Base-by-base conservation (phyloP, 1,284 basidiomycete genomes). In the Cryptococcus hybrid region DNA sequence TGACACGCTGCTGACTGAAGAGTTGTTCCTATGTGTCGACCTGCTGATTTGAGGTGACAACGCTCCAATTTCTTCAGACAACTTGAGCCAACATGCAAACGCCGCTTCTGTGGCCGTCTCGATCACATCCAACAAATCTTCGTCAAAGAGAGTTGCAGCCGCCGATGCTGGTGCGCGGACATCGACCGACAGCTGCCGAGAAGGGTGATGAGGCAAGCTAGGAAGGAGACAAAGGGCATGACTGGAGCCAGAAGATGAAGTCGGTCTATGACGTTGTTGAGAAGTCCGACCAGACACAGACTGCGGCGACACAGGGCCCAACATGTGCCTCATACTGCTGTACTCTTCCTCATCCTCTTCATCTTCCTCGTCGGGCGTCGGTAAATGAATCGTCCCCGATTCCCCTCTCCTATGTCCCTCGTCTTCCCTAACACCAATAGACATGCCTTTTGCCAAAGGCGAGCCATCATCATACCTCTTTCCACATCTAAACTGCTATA, bases 401-500 rank as follows among this genome's bases (percentile, higher is more conserved):
- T 51, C 66, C 6, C 64, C 66, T 4, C 67, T 59, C 40, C 61
- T 57, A 47, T 68, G 65, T n/a, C 67, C 55, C 7, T 60, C 9
- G 39, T 51, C 44, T 40, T 55, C 50, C 39, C 15, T 11, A 36
- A 12, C 15, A 8, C 18, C 36, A 40, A 39, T 36, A 55, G 47
- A 11, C 24, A 50, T 15, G 54, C 46, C 52, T 58, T 46, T 36
- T 53, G 47, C 35, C 38, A 52, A 55, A 3, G 73, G 70, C 5
- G 78, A 76, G 1, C 90, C 62, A 95, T 79, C 54, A 84, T 81
- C 75, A 87, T 90, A 40, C 92, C 92, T 55, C 90, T 85, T 73
- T 94, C 87, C 1, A 96, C 88, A 72, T 96, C 92, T 70, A 91
- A 89, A 39, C 84, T 87, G 63, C 90, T 93, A 80, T 95, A 96